Conservation (phyloP, 306 rosid species). For the Alnus glutinosa region DNA sequence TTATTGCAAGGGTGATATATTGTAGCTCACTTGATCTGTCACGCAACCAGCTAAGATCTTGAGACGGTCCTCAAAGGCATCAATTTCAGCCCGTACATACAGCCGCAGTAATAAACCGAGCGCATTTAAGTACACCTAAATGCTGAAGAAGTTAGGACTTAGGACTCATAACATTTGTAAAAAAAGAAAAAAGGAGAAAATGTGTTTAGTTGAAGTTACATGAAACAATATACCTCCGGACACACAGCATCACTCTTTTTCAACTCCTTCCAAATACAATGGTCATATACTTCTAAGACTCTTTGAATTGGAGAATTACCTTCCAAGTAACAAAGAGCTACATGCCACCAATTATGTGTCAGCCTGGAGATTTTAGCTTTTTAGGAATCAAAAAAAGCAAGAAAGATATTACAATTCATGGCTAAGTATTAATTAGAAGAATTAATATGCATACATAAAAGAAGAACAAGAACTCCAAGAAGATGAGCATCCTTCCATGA, state of each 20-base stretch:
- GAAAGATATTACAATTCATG: constrained; percentile 4
- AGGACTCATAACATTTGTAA: not conserved
- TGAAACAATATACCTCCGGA: constrained; percentile 52
- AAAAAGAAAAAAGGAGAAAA: constrained; percentile 10
- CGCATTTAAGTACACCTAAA: constrained; percentile 86
- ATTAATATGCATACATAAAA: constrained; percentile 58
- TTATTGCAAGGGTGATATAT: not conserved
- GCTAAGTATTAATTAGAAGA: constrained; percentile 11
- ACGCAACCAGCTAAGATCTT: constrained; percentile 48
- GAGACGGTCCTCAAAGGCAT: constrained; percentile 52
- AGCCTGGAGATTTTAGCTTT: constrained; percentile 51
- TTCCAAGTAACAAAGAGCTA: constrained; percentile 87
- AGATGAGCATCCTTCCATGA: constrained; percentile 79
- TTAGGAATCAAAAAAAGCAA: constrained; percentile 19
- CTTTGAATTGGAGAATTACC: constrained; percentile 61
- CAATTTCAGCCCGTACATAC: constrained; percentile 56
- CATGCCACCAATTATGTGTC: constrained; percentile 99
- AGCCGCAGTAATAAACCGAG: constrained; percentile 67
- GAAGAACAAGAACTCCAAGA: constrained; percentile 65
- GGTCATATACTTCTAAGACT: constrained; percentile 64
- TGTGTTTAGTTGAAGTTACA: constrained; percentile 5
- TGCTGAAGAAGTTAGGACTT: constrained; percentile 24
- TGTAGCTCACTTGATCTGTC: constrained; percentile 61
- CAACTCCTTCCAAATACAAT: constrained; percentile 81
- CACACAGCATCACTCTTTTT: constrained; percentile 51